A percentile compares a stretch with the other conserved stretches of the same genome.
Conservation (phyloP, 768 basidiomycete species). For the Hortiboletus flavorubellus region DNA sequence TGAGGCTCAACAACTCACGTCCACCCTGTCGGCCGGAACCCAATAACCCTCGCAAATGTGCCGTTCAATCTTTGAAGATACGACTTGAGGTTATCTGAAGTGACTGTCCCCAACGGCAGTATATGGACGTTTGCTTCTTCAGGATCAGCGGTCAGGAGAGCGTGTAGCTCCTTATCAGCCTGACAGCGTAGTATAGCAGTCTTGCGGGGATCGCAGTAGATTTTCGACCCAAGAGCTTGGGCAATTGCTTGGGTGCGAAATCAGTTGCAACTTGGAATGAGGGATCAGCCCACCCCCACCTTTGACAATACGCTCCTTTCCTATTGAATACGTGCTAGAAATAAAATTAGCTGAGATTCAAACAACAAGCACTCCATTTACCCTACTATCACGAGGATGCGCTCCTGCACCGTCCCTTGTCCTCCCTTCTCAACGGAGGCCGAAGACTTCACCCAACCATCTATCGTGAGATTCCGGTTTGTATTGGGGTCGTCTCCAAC, state of each 20-base stretch:
- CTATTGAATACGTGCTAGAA: constrained; percentile 88
- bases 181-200: constrained; percentile 79
- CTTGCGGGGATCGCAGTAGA: constrained; percentile 89
- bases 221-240: constrained; percentile 69
- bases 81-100: constrained; percentile 68
- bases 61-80: constrained; percentile 77
- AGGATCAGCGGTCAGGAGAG: constrained; percentile 75
- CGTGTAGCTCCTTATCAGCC: constrained; percentile 76
- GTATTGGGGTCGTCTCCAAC: constrained; percentile 25
- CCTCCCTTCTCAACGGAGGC: constrained; percentile 22
- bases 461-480: constrained; percentile 39
- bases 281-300: constrained; percentile 41
- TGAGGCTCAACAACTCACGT: constrained; percentile 51
- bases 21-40: constrained; percentile 95
- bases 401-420: constrained; percentile 38
- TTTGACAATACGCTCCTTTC: constrained; percentile 97
- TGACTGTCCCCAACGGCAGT: constrained; percentile 72
- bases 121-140: constrained; percentile 79
- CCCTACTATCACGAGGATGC: constrained; percentile 70
- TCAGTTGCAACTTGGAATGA: background rate
- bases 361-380: constrained; percentile 28
- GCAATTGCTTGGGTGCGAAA: constrained; percentile 66
- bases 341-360: background rate
- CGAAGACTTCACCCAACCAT: constrained; percentile 45
- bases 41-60: constrained; percentile 67